Percentiles rank a stretch among this genome's conserved stretches.
Evolutionary conservation across 2,329 filamentous ascomycete species (phyloP).

Genomic region (Akanthomyces lecanii): DNA sequence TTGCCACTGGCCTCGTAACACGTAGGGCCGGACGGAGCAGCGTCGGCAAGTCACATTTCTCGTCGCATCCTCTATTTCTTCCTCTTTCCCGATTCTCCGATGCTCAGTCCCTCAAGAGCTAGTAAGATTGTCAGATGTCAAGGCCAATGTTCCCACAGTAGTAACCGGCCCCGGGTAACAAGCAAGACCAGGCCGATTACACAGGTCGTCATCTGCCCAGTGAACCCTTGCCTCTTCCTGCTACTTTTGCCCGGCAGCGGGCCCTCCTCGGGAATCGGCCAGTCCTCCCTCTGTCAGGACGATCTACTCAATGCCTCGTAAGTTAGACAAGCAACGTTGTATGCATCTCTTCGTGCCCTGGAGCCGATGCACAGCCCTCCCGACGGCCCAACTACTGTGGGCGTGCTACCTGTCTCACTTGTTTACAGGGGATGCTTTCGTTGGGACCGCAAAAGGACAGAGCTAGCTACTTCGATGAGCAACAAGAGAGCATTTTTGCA

Average conservation of each 20-base stretch:
- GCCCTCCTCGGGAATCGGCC: background rate
- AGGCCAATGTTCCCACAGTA: background rate
- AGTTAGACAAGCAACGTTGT: background rate
- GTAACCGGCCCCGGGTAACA: background rate
- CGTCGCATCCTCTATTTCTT: background rate
- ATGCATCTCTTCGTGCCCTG: background rate
- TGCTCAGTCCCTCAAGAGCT: background rate
- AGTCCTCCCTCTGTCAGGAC: background rate
- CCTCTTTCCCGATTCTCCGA: background rate
- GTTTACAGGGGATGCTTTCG: background rate
- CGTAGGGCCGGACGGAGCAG: background rate
- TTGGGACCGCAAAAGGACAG: background rate
- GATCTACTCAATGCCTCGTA: background rate
- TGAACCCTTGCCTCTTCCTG: background rate
- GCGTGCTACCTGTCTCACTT: background rate
- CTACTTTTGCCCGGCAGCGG: background rate
- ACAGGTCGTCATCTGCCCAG: background rate
- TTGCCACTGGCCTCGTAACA: background rate
- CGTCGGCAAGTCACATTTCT: background rate
- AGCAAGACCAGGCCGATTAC: background rate
- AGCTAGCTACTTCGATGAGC: background rate
- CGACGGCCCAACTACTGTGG: background rate
- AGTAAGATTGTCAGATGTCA: background rate
- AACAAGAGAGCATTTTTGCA: background rate
- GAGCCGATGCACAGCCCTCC: background rate